phyloP scores from a whole-genome alignment of 805 yeast genomes.

The Cyberlindnera misumaiensis region DNA sequence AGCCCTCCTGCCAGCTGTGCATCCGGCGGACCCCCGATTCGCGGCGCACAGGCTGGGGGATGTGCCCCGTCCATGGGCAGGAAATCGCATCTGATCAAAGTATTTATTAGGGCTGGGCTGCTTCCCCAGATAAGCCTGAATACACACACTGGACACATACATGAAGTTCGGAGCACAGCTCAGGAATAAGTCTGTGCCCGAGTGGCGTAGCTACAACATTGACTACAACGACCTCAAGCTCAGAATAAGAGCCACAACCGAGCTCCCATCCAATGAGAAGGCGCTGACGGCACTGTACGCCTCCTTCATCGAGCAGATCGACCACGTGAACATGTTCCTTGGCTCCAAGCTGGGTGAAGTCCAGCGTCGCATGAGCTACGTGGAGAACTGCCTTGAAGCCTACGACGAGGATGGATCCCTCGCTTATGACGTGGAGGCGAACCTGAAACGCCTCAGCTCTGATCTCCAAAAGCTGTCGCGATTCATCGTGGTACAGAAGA shows the following conservation, averaged over 20 bases:
- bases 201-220: slow-evolving; percentile 80
- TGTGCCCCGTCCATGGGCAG: no score
- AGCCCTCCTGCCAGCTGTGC: no score
- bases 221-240: slow-evolving; percentile 75
- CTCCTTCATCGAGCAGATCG: slow-evolving; percentile 52
- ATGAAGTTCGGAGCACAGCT: slow-evolving; percentile 90
- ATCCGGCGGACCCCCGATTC: no score
- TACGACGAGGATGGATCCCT: slow-evolving; percentile 1
- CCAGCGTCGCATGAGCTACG: slow-evolving; percentile 38
- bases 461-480: slow-evolving; percentile 63
- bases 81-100: no score
- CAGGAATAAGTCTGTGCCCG: slow-evolving; percentile 69
- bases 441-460: slow-evolving; percentile 35
- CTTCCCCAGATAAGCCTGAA: no score
- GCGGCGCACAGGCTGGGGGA: no score
- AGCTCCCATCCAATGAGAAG: slow-evolving; percentile 1
- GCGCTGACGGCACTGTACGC: slow-evolving; percentile 29
- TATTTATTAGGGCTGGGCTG: no score
- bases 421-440: slow-evolving; percentile 24
- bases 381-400: slow-evolving; percentile 30
- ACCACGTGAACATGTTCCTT: slow-evolving; percentile 53
- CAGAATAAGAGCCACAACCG: slow-evolving; percentile 49
- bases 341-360: slow-evolving; percentile 64
- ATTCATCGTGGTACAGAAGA: slow-evolving; percentile 65
- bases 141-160: no score